A percentile compares a stretch with the other conserved stretches of the same genome.
Evolutionary conservation across 306 rosid genomes (phyloP).

Genomic region (Cicer yamashitae): DNA sequence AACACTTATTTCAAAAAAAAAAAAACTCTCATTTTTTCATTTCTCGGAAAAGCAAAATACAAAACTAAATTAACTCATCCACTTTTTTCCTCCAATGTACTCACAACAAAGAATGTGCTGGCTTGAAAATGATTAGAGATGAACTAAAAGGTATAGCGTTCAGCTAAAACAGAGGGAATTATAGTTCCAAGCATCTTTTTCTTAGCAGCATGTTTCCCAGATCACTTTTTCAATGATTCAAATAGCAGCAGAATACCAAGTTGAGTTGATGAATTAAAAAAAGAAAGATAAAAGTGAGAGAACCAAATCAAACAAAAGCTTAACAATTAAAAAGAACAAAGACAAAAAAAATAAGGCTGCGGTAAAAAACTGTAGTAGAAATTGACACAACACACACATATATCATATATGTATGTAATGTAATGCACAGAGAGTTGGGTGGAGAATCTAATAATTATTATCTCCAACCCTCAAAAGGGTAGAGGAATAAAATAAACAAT

Average conservation of each 20-base stretch:
- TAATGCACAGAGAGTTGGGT: slow-evolving; percentile 8
- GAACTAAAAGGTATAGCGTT: slow-evolving; percentile 41
- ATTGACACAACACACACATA: slow-evolving; percentile 30
- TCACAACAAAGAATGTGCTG: slow-evolving; percentile 31
- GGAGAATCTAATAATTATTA: slow-evolving; percentile 51
- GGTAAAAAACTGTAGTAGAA: slow-evolving; percentile 23
- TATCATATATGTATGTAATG: not conserved
- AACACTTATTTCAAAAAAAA: not conserved
- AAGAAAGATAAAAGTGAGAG: not conserved
- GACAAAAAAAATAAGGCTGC: slow-evolving; percentile 43
- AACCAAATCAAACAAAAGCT: slow-evolving; percentile 3
- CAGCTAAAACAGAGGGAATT: slow-evolving; percentile 4
- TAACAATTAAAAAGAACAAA: slow-evolving; percentile 13
- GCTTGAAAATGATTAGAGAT: slow-evolving; percentile 56
- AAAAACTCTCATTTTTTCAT: not conserved
- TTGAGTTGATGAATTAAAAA: not conserved
- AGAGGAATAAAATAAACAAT: slow-evolving; percentile 38
- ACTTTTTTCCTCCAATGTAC: not conserved
- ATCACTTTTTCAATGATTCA: slow-evolving; percentile 27
- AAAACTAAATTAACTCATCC: slow-evolving; percentile 22
- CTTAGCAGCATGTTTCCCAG: slow-evolving; percentile 38
- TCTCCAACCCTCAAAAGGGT: slow-evolving; percentile 26
- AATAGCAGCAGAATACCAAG: slow-evolving; percentile 29
- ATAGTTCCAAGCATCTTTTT: slow-evolving; percentile 46
- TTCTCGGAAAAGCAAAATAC: slow-evolving; percentile 42